A percentile compares a stretch with the other conserved stretches of the same genome.
Conservation (phyloP, 495 filamentous ascomycete genomes). For the Xylaria castorea region DNA sequence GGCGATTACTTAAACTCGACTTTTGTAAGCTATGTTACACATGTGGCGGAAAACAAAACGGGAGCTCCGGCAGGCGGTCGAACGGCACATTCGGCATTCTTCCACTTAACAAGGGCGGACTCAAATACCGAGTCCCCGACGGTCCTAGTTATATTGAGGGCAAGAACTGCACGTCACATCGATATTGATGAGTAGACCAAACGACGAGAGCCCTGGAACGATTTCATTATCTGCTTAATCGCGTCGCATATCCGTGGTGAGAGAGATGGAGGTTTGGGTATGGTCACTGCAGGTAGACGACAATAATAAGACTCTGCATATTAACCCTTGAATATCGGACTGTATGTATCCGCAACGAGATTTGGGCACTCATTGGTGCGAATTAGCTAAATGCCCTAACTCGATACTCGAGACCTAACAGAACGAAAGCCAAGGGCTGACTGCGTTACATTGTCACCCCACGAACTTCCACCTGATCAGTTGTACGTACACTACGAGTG, state of each 20-base stretch:
- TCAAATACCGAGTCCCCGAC: not conserved
- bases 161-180: not conserved
- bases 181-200: not conserved
- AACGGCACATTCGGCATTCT: conserved; percentile 14
- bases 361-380: conserved; percentile 12
- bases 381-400: not conserved
- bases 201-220: not conserved
- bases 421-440: conserved; percentile 6
- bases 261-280: not conserved
- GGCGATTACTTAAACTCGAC: conserved; percentile 3
- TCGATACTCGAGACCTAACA: conserved; percentile 5
- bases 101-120: not conserved
- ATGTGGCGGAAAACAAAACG: conserved; percentile 20
- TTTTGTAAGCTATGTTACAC: not conserved
- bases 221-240: not conserved
- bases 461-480: conserved; percentile 11
- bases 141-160: not conserved
- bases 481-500: conserved; percentile 3
- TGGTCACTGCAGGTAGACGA: conserved; percentile 11
- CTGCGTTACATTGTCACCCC: conserved; percentile 18
- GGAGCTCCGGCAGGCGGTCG: conserved; percentile 15
- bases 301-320: conserved; percentile 5
- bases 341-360: conserved; percentile 12
- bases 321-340: conserved; percentile 8
- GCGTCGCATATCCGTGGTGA: not conserved